Conservation (phyloP, 148 eudicot species). For the Oxyria digyna region DNA sequence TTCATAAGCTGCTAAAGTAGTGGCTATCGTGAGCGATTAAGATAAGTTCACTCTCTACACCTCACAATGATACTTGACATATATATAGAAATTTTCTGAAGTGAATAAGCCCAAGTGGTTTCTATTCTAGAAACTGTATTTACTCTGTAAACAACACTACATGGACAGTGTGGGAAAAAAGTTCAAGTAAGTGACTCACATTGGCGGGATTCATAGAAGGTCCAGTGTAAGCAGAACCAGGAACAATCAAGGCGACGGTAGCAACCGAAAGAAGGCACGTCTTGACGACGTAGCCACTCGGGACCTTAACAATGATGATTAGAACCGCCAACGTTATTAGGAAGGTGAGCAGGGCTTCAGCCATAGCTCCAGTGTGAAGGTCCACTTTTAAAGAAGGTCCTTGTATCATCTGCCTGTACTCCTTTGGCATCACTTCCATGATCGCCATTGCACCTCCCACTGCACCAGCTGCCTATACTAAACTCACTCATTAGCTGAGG, state of each 20-base stretch:
- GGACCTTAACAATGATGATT: slow-evolving; percentile 50
- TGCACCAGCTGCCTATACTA: slow-evolving; percentile 69
- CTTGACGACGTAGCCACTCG: slow-evolving; percentile 39
- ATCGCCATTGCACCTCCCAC: slow-evolving; percentile 71
- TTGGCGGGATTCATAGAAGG: slow-evolving; percentile 95
- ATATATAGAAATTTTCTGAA: no score
- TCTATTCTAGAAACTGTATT: no score
- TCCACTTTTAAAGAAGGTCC: slow-evolving; percentile 84
- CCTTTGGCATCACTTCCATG: slow-evolving; percentile 54
- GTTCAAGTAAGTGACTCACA: slow-evolving; percentile 42
- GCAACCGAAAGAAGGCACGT: slow-evolving; percentile 61
- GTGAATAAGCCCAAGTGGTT: no score
- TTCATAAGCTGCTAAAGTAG: no score
- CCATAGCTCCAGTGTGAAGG: slow-evolving; percentile 76
- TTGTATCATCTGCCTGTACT: slow-evolving; percentile 70
- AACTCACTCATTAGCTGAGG: no score
- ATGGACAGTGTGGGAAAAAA: no score
- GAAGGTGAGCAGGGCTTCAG: slow-evolving; percentile 77
- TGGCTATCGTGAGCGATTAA: no score
- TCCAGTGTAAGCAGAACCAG: slow-evolving; percentile 71
- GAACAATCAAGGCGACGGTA: slow-evolving; percentile 51
- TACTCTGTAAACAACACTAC: no score
- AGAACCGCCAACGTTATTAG: slow-evolving; percentile 57
- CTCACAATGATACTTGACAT: no score
- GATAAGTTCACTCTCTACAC: no score